Evolutionary conservation across 257 asterid genomes (phyloP), one percentile per base, ranked within the genome.

Genomic region (Misopates orontium): DNA sequence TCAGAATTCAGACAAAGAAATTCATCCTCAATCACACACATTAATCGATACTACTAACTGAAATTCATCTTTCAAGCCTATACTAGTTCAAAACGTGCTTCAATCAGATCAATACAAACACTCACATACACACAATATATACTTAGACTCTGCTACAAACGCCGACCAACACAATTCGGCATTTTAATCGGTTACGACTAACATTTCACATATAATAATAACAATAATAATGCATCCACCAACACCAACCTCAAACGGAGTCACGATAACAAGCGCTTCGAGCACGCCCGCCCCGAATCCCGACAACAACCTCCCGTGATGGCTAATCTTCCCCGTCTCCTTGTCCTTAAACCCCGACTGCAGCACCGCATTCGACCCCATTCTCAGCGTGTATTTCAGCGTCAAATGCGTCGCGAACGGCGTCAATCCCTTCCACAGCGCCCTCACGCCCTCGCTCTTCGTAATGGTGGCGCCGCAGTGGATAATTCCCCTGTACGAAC

Each of bases 211-310:
- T 42, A 42, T 42, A 42, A 42, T 28, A 28, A 28, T 28, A 28
- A 28, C 36, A 28, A n/a, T n/a, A n/a, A n/a, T n/a, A n/a, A n/a
- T n/a, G n/a, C n/a, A n/a, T n/a, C n/a, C n/a, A n/a, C n/a, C n/a
- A 2, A 28, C 9, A 58, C 84, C 44, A 44, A 93, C 99, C 99
- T 93, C 99, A 76, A 93, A 93, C 1, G 99, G 99, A 19, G 99
- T 93, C 53, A 93, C 99, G 41, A 93, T 83, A 71, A 82, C 85
- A 25, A 93, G 95, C 61, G 99, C 99, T 78, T 93, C 99, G 41
- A 93, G 88, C 70, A 90, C 97, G 21, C 99, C 99, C 5, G 99
- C 99, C n/a, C 99, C 98, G 53, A 93, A 90, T 39, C 99, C 99
- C 41, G 99, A 73, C 28, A 87, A 28, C 69, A 93, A n/a, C 74